Evolutionary conservation across 2,329 filamentous ascomycete species (phyloP).

Genomic region (Aspergillus sclerotialis): DNA sequence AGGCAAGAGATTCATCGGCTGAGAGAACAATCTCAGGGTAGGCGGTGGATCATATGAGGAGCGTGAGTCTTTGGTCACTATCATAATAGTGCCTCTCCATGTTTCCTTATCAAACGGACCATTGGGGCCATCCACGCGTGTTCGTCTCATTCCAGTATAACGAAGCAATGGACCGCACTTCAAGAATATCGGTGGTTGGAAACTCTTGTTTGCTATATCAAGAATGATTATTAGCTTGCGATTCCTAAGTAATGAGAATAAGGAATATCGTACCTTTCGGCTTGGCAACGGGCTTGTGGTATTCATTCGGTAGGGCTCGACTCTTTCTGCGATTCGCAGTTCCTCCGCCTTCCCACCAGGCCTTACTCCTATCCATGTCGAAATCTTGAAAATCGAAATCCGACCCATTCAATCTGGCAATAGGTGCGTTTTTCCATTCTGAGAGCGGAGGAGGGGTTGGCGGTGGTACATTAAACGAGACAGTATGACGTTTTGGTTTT

Average conservation of each 20-base stretch:
- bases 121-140: slow-evolving; percentile 25
- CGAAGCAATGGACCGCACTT: slow-evolving; percentile 86
- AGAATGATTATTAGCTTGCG: slow-evolving; percentile 35
- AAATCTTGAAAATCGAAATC: slow-evolving; percentile 54
- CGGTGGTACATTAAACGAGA: slow-evolving; percentile 41
- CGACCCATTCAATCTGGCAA: slow-evolving; percentile 53
- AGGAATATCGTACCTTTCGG: slow-evolving; percentile 20
- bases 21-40: slow-evolving; percentile 74
- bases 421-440: slow-evolving; percentile 65
- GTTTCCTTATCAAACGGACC: slow-evolving; percentile 58
- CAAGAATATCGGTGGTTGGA: slow-evolving; percentile 75
- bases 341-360: slow-evolving; percentile 70
- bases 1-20: slow-evolving; percentile 74
- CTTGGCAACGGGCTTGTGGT: slow-evolving; percentile 26
- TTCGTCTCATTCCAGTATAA: slow-evolving; percentile 74
- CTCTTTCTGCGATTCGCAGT: slow-evolving; percentile 41
- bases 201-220: slow-evolving; percentile 51
- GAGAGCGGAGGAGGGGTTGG: slow-evolving; percentile 39
- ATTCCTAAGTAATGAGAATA: neutral
- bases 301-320: slow-evolving; percentile 34
- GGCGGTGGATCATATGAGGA: slow-evolving; percentile 78
- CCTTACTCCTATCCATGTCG: slow-evolving; percentile 45
- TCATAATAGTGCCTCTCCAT: slow-evolving; percentile 93
- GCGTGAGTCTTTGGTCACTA: slow-evolving; percentile 77
- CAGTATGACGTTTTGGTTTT: slow-evolving; percentile 33